Percentiles rank a stretch among this genome's conserved stretches.
Evolutionary conservation across 352 stramenopile species (phyloP).

Genomic region (Phytopythium helicoides): DNA sequence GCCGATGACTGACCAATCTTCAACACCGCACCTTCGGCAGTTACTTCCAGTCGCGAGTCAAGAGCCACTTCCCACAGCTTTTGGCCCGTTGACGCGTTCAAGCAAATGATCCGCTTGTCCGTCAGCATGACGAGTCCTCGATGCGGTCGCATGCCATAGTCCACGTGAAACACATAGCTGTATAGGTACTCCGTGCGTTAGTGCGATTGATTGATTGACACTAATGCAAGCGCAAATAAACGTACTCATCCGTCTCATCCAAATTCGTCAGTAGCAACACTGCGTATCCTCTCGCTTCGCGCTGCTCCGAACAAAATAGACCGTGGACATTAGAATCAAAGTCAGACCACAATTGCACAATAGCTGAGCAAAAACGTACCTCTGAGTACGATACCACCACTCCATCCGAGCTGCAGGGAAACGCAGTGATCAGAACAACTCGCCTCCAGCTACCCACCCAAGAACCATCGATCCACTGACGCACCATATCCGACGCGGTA

Average conservation of each 20-base stretch:
- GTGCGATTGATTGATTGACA: not conserved
- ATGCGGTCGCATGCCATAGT: constrained; percentile 66
- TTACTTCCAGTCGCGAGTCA: constrained; percentile 71
- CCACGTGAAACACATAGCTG: constrained; percentile 83
- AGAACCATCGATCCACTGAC: constrained; percentile 13
- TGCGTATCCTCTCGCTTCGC: constrained; percentile 71
- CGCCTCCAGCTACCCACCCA: not conserved
- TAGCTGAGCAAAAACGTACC: constrained; percentile 8
- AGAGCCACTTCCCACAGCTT: constrained; percentile 82
- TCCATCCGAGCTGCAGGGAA: constrained; percentile 49
- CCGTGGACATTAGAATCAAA: no score
- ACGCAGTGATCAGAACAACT: constrained; percentile 7
- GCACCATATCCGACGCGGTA: constrained; percentile 80
- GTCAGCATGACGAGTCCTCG: constrained; percentile 75
- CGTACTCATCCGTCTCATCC: constrained; percentile 79
- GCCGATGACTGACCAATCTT: constrained; percentile 52
- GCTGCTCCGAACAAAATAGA: no score
- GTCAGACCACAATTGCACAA: not conserved
- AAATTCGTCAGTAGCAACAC: constrained; percentile 74
- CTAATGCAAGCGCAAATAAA: constrained; percentile 7
- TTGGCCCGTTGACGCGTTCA: constrained; percentile 70
- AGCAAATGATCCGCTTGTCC: constrained; percentile 78
- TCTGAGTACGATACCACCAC: constrained; percentile 84
- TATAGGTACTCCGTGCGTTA: constrained; percentile 1
- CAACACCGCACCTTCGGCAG: constrained; percentile 31